Evolutionary conservation across 139 green algal species (phyloP).

Genomic region (Closterium sp.): DNA sequence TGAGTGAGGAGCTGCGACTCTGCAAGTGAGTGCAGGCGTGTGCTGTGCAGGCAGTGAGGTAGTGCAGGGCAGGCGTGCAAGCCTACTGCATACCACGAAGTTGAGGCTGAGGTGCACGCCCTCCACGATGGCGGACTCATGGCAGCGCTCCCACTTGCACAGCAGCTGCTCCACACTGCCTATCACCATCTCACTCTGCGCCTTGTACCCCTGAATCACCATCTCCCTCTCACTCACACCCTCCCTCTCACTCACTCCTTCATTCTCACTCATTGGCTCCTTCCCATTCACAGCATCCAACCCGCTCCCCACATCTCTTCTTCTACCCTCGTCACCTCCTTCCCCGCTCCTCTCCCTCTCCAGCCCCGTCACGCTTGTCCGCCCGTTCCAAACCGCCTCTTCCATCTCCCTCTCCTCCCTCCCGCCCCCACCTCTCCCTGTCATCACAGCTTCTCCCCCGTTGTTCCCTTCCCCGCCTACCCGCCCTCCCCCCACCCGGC

Average conservation of each 20-base stretch:
- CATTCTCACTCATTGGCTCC: background rate
- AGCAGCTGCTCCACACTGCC: conserved; percentile 74
- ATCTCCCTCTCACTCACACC: conserved; percentile 16
- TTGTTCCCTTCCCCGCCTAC: too few species aligned
- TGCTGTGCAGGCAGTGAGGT: too few species aligned
- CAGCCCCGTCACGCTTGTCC: background rate
- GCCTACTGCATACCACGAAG: conserved; percentile 57
- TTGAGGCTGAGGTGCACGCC: conserved; percentile 73
- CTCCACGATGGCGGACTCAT: conserved; percentile 72
- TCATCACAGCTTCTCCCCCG: too few species aligned
- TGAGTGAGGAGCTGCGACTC: too few species aligned
- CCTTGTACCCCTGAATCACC: conserved; percentile 45
- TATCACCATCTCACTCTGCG: conserved; percentile 78
- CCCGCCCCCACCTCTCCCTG: too few species aligned
- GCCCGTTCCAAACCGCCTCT: too few species aligned
- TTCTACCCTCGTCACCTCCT: background rate
- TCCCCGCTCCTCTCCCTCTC: background rate
- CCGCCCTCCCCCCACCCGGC: too few species aligned
- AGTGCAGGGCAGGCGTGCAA: too few species aligned
- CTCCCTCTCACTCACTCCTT: background rate
- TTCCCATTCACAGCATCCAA: background rate
- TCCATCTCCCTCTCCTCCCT: too few species aligned
- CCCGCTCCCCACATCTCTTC: background rate
- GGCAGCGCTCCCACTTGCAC: conserved; percentile 53
- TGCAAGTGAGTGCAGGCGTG: too few species aligned